Conservation (phyloP, 257 asterid species). For the Primulina tabacum region DNA sequence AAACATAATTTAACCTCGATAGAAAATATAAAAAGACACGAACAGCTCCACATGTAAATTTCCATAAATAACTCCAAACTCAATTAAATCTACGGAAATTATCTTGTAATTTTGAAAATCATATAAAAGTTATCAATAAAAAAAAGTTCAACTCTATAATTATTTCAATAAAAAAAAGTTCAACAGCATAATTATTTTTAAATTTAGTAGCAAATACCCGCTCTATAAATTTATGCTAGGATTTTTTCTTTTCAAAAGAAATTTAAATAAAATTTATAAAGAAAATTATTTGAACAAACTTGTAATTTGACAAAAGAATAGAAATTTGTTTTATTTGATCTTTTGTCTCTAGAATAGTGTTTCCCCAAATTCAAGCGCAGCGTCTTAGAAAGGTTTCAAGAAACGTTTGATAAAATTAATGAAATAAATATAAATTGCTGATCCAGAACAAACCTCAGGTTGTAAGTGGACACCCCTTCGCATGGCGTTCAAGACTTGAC, state of each 20-base stretch:
- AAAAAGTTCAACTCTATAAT: not conserved
- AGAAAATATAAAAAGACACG: too few species aligned
- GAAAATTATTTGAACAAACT: too few species aligned
- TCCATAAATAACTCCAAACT: not conserved
- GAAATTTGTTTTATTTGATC: too few species aligned
- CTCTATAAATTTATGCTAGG: too few species aligned
- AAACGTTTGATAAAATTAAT: too few species aligned
- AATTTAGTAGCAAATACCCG: not conserved
- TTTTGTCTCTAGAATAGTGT: too few species aligned
- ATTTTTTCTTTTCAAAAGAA: too few species aligned
- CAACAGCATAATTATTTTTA: not conserved
- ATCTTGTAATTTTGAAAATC: not conserved
- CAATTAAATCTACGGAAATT: not conserved
- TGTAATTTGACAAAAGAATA: too few species aligned
- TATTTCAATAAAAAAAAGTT: not conserved
- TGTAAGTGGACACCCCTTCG: slow-evolving; percentile 36
- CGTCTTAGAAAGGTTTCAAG: too few species aligned
- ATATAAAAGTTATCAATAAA: not conserved
- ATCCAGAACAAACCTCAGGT: slow-evolving; percentile 37
- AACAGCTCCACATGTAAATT: not conserved
- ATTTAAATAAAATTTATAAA: too few species aligned
- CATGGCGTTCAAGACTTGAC: slow-evolving; percentile 43
- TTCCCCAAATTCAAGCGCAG: too few species aligned
- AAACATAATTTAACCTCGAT: too few species aligned
- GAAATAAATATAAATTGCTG: not conserved